Base-by-base conservation (phyloP, 208 protist species). In the Phytomonas sp. region DNA sequence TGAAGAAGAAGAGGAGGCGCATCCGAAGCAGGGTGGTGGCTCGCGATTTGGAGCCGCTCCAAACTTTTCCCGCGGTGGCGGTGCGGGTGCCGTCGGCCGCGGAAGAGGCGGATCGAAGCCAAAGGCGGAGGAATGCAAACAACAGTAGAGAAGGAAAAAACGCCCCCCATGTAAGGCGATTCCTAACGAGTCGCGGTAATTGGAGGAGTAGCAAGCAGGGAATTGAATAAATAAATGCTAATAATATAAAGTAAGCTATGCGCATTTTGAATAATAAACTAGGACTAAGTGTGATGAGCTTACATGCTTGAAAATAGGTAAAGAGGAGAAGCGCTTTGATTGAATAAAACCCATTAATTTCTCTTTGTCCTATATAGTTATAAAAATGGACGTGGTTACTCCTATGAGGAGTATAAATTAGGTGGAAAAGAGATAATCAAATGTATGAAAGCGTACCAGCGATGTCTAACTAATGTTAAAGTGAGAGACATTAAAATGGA, bases 41-140 rank as follows among this genome's bases (percentile, higher is more conserved):
- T 13, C 51, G 67, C 9, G 66, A 64, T 23, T 66, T 60, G 51
- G 67, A 73, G 33, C 79, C 77, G 60, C 63, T 63, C 34, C 64
- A 70, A 66, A 79, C 79, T 13, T 62, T 78, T 30, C 60, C 59
- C 65, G 68, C 43, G 62, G 66, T 31, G 30, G 66, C 7, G 69
- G 72, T 60, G 53, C 59, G 60, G 66, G 71, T 26, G 37, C 63
- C n/a, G 9, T 4, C 29, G 36, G 43, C 28, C 63, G 78, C 67
- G 67, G 69, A 23, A 43, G 63, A 66, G 66, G 32, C 34, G 62
- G 70, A 13, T 29, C 51, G 20, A 28, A 37, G n/a, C 43, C 62
- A 20, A 51, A 75, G 15, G 67, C 80, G 68, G 75, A 82, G 75
- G 83, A 92, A 28, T 92, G 87, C 87, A 85, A 89, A 70, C 83